These are phyloP conservation scores for Phaeosphaeriaceae sp. DNA, from an alignment of 2,329 filamentous ascomycete species.

Conservation along the genomic window DNA sequence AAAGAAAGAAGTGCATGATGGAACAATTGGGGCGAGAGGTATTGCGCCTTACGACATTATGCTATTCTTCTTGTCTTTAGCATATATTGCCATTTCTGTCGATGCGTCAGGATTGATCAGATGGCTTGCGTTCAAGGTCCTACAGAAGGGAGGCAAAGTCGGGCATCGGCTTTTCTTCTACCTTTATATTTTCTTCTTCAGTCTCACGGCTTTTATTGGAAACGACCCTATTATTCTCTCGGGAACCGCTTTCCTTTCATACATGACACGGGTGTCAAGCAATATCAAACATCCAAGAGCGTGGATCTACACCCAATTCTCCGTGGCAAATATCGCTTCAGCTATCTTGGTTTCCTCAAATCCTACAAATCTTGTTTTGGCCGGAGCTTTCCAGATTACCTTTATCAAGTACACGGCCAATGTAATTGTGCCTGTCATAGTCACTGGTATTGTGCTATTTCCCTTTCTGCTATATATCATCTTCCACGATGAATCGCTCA, in stretches of 20 bases:
- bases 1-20: constrained; percentile 69
- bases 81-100: constrained; percentile 79
- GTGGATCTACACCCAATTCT: constrained; percentile 76
- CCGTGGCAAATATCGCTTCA: constrained; percentile 74
- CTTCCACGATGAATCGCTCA: constrained; percentile 68
- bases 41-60: constrained; percentile 76
- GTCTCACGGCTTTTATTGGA: constrained; percentile 70
- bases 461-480: constrained; percentile 74
- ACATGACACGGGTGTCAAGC: constrained; percentile 76
- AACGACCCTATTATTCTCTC: constrained; percentile 79
- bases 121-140: constrained; percentile 72
- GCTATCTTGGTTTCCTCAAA: constrained; percentile 80
- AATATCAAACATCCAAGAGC: constrained; percentile 74
- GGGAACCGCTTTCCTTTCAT: constrained; percentile 75
- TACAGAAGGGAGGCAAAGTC: constrained; percentile 70
- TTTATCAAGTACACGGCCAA: constrained; percentile 79
- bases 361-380: constrained; percentile 76
- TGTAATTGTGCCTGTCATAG: constrained; percentile 74
- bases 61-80: constrained; percentile 74
- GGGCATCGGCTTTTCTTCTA: constrained; percentile 74
- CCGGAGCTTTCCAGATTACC: constrained; percentile 73
- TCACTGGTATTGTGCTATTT: constrained; percentile 71
- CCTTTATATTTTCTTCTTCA: constrained; percentile 75
- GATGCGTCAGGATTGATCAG: constrained; percentile 76
- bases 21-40: constrained; percentile 68